phyloP scores from a whole-genome alignment of 176 grass and related monocot genomes.

The Saccharum officinarum region DNA sequence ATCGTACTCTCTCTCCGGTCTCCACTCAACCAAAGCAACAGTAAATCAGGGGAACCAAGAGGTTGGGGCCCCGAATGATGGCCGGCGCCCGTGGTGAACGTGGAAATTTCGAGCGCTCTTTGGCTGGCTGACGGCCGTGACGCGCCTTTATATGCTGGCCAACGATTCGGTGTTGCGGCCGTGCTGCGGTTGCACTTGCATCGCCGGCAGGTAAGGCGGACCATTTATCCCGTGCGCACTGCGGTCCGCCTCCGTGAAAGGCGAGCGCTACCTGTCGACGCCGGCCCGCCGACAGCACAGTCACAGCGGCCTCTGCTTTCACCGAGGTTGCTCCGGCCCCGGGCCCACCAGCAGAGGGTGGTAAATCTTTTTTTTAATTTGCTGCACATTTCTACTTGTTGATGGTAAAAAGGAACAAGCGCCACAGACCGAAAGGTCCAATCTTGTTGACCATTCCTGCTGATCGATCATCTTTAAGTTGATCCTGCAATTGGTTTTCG shows the following conservation, averaged over 20 bases:
- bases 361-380: background rate
- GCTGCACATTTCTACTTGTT: no score
- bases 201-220: constrained; percentile 15
- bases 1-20: background rate
- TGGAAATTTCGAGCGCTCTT: constrained; percentile 12
- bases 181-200: background rate
- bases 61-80: background rate
- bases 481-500: background rate
- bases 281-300: constrained; percentile 31
- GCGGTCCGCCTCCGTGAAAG: background rate
- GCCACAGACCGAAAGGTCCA: background rate
- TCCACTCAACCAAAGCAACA: background rate
- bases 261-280: constrained; percentile 10
- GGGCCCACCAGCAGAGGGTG: background rate
- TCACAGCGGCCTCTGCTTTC: background rate
- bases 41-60: background rate
- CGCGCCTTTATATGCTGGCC: background rate
- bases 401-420: no score
- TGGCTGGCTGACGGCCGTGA: background rate
- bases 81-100: background rate
- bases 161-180: constrained; percentile 26
- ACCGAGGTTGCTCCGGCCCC: background rate
- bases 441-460: background rate
- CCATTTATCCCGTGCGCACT: constrained; percentile 6
- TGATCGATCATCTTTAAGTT: background rate